Percentiles rank a stretch among this genome's conserved stretches.
Evolutionary conservation across 2,329 filamentous ascomycete genomes (phyloP).

Genomic region (Aspergillus japonicus): DNA sequence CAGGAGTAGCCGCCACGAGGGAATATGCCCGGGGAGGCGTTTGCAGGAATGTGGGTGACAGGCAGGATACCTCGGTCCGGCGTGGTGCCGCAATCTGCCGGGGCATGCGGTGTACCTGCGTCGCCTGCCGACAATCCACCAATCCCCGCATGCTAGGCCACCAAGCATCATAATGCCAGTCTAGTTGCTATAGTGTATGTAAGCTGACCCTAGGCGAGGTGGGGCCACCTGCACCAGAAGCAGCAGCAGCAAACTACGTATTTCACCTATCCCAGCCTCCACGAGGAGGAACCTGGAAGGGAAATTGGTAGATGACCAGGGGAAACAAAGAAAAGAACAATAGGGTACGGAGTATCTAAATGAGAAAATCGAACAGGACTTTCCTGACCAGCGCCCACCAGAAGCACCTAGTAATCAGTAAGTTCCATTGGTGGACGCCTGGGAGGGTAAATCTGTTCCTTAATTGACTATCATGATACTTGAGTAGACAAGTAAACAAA

Average conservation of each 20-base stretch:
- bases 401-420: too few relatives aligned
- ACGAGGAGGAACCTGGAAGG: neutral
- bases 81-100: neutral
- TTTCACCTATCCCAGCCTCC: neutral
- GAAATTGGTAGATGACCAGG: neutral
- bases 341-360: too few relatives aligned
- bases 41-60: neutral
- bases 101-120: neutral
- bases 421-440: too few relatives aligned
- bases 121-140: neutral
- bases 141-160: neutral
- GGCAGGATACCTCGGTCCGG: neutral
- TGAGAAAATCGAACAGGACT: too few relatives aligned
- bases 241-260: neutral
- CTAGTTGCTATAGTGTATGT: too few relatives aligned
- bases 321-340: too few relatives aligned
- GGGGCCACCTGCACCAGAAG: neutral
- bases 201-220: neutral
- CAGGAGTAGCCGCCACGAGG: neutral
- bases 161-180: neutral
- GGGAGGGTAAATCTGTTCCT: too few relatives aligned
- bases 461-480: too few relatives aligned
- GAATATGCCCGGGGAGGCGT: neutral
- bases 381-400: too few relatives aligned
- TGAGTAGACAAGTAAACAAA: too few relatives aligned